These are phyloP conservation scores for Euptelea pleiosperma DNA, from an alignment of 164 flowering plant species.

Conservation along the genomic window DNA sequence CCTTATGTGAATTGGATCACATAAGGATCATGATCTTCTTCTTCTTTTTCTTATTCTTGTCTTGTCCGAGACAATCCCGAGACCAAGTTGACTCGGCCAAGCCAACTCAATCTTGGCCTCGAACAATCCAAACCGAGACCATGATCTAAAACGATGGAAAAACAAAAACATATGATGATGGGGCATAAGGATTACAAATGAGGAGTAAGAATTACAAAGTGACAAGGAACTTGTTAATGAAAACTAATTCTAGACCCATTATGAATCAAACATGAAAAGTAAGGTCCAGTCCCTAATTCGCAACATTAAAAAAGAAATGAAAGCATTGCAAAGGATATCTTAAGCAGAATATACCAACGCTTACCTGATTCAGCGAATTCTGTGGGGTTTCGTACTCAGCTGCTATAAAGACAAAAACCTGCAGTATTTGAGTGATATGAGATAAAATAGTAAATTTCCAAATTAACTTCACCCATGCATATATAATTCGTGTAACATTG, in stretches of 20 bases:
- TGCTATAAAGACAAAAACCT: constrained; percentile 82
- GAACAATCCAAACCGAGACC: too few species aligned
- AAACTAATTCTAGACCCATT: not conserved
- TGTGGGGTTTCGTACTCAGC: constrained; percentile 79
- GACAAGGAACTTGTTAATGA: too few species aligned
- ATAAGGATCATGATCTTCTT: too few species aligned
- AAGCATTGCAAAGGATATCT: not conserved
- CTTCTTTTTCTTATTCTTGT: too few species aligned
- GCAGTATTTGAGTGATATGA: constrained; percentile 13
- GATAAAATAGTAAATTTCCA: not conserved
- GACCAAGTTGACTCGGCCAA: too few species aligned
- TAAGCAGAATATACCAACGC: not conserved
- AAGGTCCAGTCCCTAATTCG: not conserved
- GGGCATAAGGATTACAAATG: too few species aligned
- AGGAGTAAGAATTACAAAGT: too few species aligned
- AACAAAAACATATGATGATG: too few species aligned
- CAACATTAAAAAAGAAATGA: not conserved
- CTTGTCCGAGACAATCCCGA: too few species aligned
- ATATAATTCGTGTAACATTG: not conserved
- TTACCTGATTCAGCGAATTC: constrained; percentile 79
- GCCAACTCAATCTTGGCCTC: too few species aligned
- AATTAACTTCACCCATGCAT: not conserved
- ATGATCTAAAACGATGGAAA: too few species aligned
- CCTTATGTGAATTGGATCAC: too few species aligned
- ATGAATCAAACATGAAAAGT: not conserved